A percentile compares a stretch with the other conserved stretches of the same genome.
phyloP scores from a whole-genome alignment of 176 grass and related monocot species.

The Aegilops umbellulata region DNA sequence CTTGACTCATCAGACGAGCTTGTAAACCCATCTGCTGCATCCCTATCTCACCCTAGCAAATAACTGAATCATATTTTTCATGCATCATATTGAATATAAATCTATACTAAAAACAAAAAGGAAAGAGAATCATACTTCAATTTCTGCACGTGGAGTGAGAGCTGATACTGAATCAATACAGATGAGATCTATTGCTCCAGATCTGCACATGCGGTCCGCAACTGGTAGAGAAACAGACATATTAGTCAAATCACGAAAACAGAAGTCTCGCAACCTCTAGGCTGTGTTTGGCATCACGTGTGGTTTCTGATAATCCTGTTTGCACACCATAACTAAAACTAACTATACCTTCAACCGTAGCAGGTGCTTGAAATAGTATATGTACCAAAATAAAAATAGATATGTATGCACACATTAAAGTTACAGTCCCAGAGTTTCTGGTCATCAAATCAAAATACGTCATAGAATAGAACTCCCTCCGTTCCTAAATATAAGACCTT shows the following conservation, averaged over 20 bases:
- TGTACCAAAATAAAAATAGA: neutral
- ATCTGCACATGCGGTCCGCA: constrained; percentile 99
- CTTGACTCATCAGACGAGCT: constrained; percentile 99
- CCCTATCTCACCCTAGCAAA: constrained; percentile 89
- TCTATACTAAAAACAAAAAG: neutral
- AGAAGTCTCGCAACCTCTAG: neutral
- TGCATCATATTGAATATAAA: constrained; percentile 14
- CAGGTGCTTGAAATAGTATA: neutral
- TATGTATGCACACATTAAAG: neutral
- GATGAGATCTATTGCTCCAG: constrained; percentile 91
- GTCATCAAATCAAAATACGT: neutral
- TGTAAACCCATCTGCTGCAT: constrained; percentile 99
- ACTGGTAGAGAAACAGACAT: constrained; percentile 56
- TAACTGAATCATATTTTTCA: neutral
- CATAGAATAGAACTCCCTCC: too few species aligned
- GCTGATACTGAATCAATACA: constrained; percentile 98
- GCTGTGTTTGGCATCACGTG: neutral
- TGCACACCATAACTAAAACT: neutral
- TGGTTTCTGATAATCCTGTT: neutral
- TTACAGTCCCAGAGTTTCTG: neutral
- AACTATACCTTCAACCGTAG: neutral
- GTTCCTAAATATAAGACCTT: too few species aligned
- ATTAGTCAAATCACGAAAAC: constrained; percentile 15
- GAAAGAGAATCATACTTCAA: constrained; percentile 62
- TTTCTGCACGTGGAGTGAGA: constrained; percentile 93